Evolutionary conservation across 768 basidiomycete species (phyloP).

Genomic region (Cystobasidium ongulense): DNA sequence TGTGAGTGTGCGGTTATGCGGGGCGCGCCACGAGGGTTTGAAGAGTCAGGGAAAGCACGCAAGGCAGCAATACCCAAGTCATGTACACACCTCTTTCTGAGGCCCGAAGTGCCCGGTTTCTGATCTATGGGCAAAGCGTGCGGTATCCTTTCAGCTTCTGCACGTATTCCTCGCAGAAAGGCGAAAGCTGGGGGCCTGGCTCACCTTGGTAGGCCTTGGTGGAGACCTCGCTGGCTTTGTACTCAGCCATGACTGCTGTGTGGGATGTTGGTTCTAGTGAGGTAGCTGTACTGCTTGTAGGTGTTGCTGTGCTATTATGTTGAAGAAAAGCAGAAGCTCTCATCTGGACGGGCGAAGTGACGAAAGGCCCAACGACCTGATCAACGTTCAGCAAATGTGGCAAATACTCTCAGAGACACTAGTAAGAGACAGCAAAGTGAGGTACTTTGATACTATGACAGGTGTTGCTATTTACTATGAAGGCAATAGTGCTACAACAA

Average conservation of each 20-base stretch:
- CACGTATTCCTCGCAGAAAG: too few relatives aligned
- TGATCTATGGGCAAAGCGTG: conserved; percentile 52
- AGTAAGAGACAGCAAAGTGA: too few relatives aligned
- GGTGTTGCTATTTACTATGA: background rate
- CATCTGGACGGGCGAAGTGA: background rate
- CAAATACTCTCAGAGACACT: too few relatives aligned
- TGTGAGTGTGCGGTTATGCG: conserved; percentile 42
- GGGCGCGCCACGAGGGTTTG: background rate
- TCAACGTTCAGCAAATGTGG: background rate
- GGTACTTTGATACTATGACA: background rate
- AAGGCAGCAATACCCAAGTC: background rate
- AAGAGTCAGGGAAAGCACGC: background rate
- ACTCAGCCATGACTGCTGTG: conserved; percentile 35
- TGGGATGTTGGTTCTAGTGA: background rate
- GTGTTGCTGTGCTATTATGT: background rate
- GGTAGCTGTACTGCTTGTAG: background rate
- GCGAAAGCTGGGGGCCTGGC: background rate
- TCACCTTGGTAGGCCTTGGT: conserved; percentile 69
- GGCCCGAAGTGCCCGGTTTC: conserved; percentile 95
- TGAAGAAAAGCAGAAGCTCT: background rate
- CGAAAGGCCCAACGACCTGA: background rate
- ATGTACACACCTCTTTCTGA: conserved; percentile 71
- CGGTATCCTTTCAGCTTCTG: background rate
- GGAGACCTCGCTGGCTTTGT: conserved; percentile 51
- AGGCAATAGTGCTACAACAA: background rate